phyloP scores from a whole-genome alignment of 805 yeast genomes.

The Ogataea sp. region DNA sequence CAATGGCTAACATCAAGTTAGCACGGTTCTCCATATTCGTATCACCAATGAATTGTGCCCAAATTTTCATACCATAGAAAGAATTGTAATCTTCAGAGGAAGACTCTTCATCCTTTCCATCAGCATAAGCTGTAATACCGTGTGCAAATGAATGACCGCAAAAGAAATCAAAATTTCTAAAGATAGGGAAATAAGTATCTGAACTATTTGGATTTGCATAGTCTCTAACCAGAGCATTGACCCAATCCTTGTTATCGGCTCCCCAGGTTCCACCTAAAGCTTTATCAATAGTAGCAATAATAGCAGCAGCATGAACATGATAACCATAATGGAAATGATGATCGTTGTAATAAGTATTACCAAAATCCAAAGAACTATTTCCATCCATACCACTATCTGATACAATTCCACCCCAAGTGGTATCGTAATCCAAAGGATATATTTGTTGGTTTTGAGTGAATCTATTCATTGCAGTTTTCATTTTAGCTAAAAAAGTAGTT shows the following conservation, averaged over 20 bases:
- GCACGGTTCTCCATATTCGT: constrained; percentile 43
- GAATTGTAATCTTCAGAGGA: constrained; percentile 60
- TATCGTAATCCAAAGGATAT: constrained; percentile 68
- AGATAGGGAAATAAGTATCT: constrained; percentile 50
- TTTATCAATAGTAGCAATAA: constrained; percentile 46
- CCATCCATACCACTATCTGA: constrained; percentile 52
- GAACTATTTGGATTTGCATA: constrained; percentile 48
- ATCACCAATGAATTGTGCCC: constrained; percentile 54
- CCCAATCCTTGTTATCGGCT: constrained; percentile 40
- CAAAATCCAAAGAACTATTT: constrained; percentile 54
- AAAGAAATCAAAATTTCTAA: constrained; percentile 57
- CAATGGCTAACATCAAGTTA: constrained; percentile 46
- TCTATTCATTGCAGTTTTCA: constrained; percentile 59
- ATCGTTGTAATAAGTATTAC: constrained; percentile 64
- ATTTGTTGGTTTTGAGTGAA: constrained; percentile 61
- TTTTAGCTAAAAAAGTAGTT: constrained; percentile 38
- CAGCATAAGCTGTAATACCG: constrained; percentile 47
- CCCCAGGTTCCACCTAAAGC: constrained; percentile 45
- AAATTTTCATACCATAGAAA: constrained; percentile 55
- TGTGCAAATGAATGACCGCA: constrained; percentile 66
- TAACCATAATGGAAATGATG: constrained; percentile 76
- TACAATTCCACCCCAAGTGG: constrained; percentile 64
- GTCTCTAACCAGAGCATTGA: constrained; percentile 52
- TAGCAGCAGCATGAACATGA: constrained; percentile 63
- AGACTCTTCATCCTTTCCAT: constrained; percentile 62